These are phyloP conservation scores for Ceratopteris richardii DNA, from an alignment of 75 land plant genomes.

Conservation along the genomic window DNA sequence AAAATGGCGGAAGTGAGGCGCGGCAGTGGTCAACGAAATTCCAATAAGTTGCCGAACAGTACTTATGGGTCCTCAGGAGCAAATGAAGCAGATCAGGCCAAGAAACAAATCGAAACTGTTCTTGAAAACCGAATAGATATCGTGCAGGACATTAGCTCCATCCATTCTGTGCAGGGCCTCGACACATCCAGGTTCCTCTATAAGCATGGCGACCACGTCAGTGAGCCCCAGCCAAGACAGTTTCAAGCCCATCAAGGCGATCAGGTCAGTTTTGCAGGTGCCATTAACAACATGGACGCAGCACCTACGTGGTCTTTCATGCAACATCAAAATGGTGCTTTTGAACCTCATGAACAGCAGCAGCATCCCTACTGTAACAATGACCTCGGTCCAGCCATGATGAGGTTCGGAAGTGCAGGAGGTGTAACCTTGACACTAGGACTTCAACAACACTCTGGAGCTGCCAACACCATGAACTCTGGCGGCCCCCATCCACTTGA, in stretches of 20 bases:
- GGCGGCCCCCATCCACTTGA: too few species aligned
- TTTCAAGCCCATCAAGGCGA: too few species aligned
- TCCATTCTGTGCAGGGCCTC: too few species aligned
- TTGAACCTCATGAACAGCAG: background rate
- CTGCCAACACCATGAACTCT: background rate
- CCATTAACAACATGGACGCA: too few species aligned
- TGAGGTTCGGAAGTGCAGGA: background rate
- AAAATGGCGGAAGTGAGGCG: conserved; percentile 12
- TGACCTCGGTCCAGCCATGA: background rate
- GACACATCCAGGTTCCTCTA: too few species aligned
- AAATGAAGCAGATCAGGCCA: background rate
- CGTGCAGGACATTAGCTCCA: too few species aligned
- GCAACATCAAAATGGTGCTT: background rate
- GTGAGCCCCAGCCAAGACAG: too few species aligned
- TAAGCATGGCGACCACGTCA: too few species aligned
- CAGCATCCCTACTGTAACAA: background rate
- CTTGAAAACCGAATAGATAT: too few species aligned
- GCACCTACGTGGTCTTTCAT: background rate
- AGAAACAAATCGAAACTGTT: too few species aligned
- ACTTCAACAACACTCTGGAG: conserved; percentile 3
- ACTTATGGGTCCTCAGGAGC: background rate
- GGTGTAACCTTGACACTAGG: conserved; percentile 1
- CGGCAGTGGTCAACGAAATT: background rate
- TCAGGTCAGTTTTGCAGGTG: too few species aligned
- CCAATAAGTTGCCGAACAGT: too few species aligned